phyloP scores from a whole-genome alignment of 208 protist genomes.

The Histomonas meleagridis region DNA sequence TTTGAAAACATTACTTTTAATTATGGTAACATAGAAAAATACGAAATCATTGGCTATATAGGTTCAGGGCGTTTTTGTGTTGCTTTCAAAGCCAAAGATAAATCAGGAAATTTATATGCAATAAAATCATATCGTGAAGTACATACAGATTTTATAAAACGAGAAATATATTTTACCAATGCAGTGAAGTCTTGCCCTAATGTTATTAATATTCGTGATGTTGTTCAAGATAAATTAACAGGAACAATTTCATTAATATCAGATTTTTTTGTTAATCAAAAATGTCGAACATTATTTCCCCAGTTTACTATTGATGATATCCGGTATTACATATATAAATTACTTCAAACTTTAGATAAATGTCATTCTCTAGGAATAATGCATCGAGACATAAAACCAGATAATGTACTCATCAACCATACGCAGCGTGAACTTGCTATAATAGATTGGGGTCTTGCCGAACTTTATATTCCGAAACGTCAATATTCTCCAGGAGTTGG shows the following conservation, averaged over 20 bases:
- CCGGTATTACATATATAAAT: conserved; percentile 90
- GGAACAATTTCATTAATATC: conserved; percentile 88
- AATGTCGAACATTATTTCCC: conserved; percentile 81
- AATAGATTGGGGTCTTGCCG: conserved; percentile 80
- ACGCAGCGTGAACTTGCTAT: conserved; percentile 70
- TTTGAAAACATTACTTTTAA: not conserved
- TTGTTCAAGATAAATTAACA: conserved; percentile 76
- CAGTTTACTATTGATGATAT: conserved; percentile 86
- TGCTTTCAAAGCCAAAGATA: not conserved
- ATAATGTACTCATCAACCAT: conserved; percentile 98
- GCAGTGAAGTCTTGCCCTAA: conserved; percentile 68
- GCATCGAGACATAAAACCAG: conserved; percentile 67
- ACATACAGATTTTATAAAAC: not conserved
- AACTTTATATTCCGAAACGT: conserved; percentile 87
- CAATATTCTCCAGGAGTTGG: conserved; percentile 60
- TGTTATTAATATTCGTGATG: conserved; percentile 88
- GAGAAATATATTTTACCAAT: not conserved
- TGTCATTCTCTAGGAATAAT: conserved; percentile 42
- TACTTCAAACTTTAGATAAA: conserved; percentile 59
- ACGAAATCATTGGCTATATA: not conserved
- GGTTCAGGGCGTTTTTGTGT: not conserved
- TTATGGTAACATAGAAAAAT: not conserved
- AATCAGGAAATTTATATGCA: not conserved
- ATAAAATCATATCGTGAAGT: not conserved
- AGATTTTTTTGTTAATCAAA: conserved; percentile 91